Percentiles rank a stretch among this genome's conserved stretches.
Conservation (phyloP, 352 stramenopile genomes). For the Globisporangium ultimum region DNA sequence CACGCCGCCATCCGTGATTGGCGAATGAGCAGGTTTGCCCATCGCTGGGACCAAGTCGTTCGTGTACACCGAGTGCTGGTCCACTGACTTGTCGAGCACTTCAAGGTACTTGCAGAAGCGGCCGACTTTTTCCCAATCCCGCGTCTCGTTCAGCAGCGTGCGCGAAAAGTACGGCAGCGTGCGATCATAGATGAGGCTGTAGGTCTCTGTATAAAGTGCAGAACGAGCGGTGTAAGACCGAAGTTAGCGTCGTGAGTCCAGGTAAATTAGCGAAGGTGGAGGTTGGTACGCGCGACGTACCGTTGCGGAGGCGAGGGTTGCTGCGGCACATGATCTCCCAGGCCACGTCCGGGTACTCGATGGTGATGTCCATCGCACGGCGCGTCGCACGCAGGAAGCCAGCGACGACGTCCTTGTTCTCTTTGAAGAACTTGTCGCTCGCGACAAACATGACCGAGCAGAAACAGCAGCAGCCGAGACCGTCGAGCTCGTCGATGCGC, state of each 20-base stretch:
- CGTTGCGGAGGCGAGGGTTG: constrained; percentile 43
- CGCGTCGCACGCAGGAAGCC: constrained; percentile 42
- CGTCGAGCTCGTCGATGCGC: constrained; percentile 48
- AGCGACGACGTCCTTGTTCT: constrained; percentile 41
- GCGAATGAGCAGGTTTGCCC: constrained; percentile 37
- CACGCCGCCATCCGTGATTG: constrained; percentile 37
- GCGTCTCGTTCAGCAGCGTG: constrained; percentile 43
- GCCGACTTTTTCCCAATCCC: constrained; percentile 54
- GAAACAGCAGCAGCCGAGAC: constrained; percentile 49
- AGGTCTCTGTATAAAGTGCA: constrained; percentile 25
- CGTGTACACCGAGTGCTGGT: constrained; percentile 54
- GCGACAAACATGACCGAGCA: constrained; percentile 57
- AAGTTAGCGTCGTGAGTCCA: constrained; percentile 1
- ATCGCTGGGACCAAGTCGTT: constrained; percentile 50
- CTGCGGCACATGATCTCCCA: constrained; percentile 54
- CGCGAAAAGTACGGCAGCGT: constrained; percentile 50
- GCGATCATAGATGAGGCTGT: constrained; percentile 50
- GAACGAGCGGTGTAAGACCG: background rate
- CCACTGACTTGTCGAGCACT: constrained; percentile 34
- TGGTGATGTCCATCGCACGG: constrained; percentile 46
- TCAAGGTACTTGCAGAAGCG: constrained; percentile 56
- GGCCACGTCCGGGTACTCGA: constrained; percentile 43
- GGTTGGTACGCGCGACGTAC: constrained; percentile 14
- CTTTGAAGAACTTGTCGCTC: constrained; percentile 41
- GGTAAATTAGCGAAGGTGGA: background rate